These are phyloP conservation scores for Sonneratia caseolaris DNA, from an alignment of 345 rosid genomes.

Conservation along the genomic window DNA sequence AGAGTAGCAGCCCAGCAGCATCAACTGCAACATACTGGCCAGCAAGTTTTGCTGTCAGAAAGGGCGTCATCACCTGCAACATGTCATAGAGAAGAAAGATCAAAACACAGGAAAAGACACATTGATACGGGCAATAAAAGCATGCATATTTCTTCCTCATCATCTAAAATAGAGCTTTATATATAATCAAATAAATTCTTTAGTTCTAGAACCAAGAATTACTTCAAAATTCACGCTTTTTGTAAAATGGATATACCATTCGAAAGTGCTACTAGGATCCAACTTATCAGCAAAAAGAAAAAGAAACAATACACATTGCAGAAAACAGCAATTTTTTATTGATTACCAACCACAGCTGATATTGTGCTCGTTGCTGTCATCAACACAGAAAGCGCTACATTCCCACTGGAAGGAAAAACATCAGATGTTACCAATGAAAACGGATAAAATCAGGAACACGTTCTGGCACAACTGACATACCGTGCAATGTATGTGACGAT, in stretches of 20 bases:
- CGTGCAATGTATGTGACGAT: conserved; percentile 79
- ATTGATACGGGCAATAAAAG: not conserved
- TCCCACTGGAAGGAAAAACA: conserved; percentile 44
- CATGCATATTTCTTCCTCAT: not conserved
- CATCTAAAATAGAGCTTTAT: not conserved
- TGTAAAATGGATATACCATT: not conserved
- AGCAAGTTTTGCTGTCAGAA: conserved; percentile 76
- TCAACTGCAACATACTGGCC: conserved; percentile 81
- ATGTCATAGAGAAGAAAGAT: conserved; percentile 1
- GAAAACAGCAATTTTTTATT: not conserved
- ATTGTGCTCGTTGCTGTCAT: conserved; percentile 91
- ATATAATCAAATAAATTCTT: not conserved
- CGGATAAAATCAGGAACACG: conserved; percentile 6
- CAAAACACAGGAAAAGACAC: not conserved
- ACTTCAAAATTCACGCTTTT: not conserved
- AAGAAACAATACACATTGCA: not conserved
- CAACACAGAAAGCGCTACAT: conserved; percentile 83
- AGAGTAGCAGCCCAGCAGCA: conserved; percentile 52
- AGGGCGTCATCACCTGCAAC: conserved; percentile 80
- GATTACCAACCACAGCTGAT: conserved; percentile 69
- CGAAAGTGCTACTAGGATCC: not conserved
- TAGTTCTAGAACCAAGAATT: not conserved
- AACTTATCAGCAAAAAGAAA: not conserved
- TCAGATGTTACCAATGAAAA: conserved; percentile 5
- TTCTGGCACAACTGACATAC: conserved; percentile 18